These are phyloP conservation scores for Arabidopsis suecica DNA, from an alignment of 345 rosid species.

Conservation along the genomic window DNA sequence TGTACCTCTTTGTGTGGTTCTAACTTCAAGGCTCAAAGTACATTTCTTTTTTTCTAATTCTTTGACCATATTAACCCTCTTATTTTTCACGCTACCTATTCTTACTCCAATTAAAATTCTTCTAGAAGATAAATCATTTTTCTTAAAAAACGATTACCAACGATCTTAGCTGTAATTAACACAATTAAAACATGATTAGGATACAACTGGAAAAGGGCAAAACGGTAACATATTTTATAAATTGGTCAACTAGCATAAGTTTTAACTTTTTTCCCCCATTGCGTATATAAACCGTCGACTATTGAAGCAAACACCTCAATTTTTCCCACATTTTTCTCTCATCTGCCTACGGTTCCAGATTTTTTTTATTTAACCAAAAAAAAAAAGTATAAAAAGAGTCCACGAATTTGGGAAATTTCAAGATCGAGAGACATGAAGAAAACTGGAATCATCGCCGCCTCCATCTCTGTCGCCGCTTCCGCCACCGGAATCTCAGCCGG, in stretches of 20 bases:
- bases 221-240: not conserved
- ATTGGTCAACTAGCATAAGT: constrained; percentile 14
- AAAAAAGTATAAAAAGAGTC: not conserved
- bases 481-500: constrained; percentile 50
- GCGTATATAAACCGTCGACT: constrained; percentile 41
- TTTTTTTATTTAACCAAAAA: not conserved
- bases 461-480: constrained; percentile 59
- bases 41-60: not conserved
- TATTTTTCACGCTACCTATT: not conserved
- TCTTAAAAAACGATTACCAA: not conserved
- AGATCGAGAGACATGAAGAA: constrained; percentile 54
- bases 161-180: not conserved
- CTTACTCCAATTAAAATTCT: not conserved
- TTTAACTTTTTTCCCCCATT: constrained; percentile 8
- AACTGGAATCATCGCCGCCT: constrained; percentile 58
- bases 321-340: constrained; percentile 29
- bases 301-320: constrained; percentile 8
- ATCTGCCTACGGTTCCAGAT: constrained; percentile 38
- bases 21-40: constrained; percentile 22
- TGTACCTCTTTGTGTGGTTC: constrained; percentile 41
- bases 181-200: not conserved
- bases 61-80: constrained; percentile 27
- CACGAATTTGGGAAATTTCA: constrained; percentile 7
- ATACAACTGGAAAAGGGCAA: constrained; percentile 11
- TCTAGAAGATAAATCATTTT: not conserved